Base-by-base conservation (phyloP, 306 rosid species). In the Quercus variabilis region DNA sequence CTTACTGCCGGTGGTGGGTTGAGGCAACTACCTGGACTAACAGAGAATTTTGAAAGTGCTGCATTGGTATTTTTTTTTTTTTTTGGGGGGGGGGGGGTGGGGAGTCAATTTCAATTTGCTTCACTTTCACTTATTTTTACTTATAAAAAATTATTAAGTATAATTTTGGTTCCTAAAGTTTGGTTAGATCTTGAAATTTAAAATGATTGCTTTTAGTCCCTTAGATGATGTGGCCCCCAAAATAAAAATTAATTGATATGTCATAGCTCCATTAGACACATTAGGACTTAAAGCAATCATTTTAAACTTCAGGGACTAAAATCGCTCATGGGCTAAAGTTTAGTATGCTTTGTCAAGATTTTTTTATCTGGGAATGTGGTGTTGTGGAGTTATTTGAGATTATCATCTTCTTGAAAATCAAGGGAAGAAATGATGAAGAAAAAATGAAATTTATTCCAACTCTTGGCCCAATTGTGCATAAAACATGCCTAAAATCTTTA, bases 1-100 rank as follows among this genome's bases (percentile, higher is more conserved):
- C 97, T 94, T 43, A 94, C 98, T 25, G 90, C 86, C 58, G 97
- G 73, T 78, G 97, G 98, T 23, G 98, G 97, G 65, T 78, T 91
- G 91, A 91, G 98, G 86, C 92, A 90, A 83, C 83, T 92, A 71
- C 95, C 97, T 74, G 98, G 95, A 71, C 0, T 90, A 35, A 79
- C 92, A 0, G 90, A 90, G 70, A 81, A 38, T 74, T 91, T 75
- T 78, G 98, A 94, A 90, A 94, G 87, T 85, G 97, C 97, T 77
- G 98, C 98, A 74, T 79, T 94, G 97, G 97, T 92, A 91, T 71
- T 74, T 67, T 81, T 68, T 0, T 6, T 63, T 83, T 84, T 52
- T 49, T 52, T 67, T 62, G 57, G 51, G 54, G 54, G 4, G 3
- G 46, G 8, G 8, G 1, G 1, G 33, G 0, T 8, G 17, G 17